These are phyloP conservation scores for Fusarium albidum DNA, from an alignment of 2,329 filamentous ascomycete species.

Conservation along the genomic window DNA sequence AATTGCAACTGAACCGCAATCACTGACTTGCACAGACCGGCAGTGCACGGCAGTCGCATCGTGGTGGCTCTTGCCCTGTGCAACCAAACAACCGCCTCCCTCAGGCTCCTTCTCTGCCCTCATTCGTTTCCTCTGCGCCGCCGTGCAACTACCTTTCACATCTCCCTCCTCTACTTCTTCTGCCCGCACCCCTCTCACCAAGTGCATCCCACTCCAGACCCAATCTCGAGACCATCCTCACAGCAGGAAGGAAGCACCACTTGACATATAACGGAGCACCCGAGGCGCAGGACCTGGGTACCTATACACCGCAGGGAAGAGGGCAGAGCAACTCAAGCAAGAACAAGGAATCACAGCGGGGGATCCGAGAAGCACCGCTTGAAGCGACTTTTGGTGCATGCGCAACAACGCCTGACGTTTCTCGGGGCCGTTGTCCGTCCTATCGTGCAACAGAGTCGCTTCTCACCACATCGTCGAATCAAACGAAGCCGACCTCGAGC, in stretches of 20 bases:
- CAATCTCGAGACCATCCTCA: conserved; percentile 15
- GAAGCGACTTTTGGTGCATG: background rate
- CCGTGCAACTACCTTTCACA: conserved; percentile 21
- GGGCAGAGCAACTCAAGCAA: conserved; percentile 2
- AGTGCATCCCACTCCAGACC: conserved; percentile 14
- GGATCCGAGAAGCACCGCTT: conserved; percentile 5
- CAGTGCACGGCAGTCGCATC: too few relatives aligned
- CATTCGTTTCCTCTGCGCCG: conserved; percentile 31
- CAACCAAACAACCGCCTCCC: conserved; percentile 22
- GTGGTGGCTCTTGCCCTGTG: conserved; percentile 31
- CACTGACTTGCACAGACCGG: conserved; percentile 14
- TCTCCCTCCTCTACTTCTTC: conserved; percentile 10
- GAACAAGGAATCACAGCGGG: conserved; percentile 10
- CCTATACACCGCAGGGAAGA: conserved; percentile 10
- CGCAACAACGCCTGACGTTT: background rate
- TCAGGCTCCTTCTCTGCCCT: conserved; percentile 18
- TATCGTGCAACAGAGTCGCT: conserved; percentile 3
- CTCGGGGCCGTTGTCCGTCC: background rate
- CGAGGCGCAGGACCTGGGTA: background rate
- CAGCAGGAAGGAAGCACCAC: conserved; percentile 19
- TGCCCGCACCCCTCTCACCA: conserved; percentile 32
- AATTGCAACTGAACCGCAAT: conserved; percentile 5
- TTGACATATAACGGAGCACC: conserved; percentile 22
- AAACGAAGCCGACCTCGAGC: background rate
- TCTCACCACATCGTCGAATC: background rate